These are phyloP conservation scores for Apocynum venetum DNA, from an alignment of 257 asterid species.

Conservation along the genomic window DNA sequence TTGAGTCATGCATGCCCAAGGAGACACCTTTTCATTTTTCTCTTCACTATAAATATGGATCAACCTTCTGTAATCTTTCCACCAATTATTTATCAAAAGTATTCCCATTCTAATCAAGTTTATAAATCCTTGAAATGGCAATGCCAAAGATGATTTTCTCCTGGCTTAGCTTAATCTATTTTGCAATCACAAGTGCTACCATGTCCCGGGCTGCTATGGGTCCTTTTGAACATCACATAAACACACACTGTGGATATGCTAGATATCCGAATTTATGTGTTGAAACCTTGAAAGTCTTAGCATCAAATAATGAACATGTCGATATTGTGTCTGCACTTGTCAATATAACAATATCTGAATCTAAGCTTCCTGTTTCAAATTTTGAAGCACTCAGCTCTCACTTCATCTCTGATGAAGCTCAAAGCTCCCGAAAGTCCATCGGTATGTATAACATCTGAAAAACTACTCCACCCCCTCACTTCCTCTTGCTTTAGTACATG, in stretches of 20 bases:
- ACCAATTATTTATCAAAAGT: not conserved
- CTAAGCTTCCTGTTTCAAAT: constrained; percentile 38
- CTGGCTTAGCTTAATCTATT: constrained; percentile 14
- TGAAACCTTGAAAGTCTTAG: constrained; percentile 32
- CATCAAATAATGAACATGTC: constrained; percentile 18
- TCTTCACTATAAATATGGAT: constrained; percentile 17
- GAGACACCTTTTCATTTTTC: not conserved
- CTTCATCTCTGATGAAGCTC: constrained; percentile 48
- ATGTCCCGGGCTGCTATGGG: constrained; percentile 5
- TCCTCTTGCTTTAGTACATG: not conserved
- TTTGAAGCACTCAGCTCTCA: constrained; percentile 40
- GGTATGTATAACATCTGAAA: constrained; percentile 25
- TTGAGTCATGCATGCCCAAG: not conserved
- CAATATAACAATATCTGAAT: constrained; percentile 40
- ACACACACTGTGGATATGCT: constrained; percentile 52
- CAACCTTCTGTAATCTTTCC: constrained; percentile 7
- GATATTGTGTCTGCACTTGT: constrained; percentile 46
- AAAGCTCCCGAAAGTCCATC: constrained; percentile 36
- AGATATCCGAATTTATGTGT: constrained; percentile 55
- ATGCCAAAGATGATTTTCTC: constrained; percentile 21
- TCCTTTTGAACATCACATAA: constrained; percentile 17
- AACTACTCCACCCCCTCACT: not conserved
- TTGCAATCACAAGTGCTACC: constrained; percentile 8
- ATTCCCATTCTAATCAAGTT: not conserved
- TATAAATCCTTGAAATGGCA: constrained; percentile 27